phyloP scores from a whole-genome alignment of 768 basidiomycete species.

The Clitopilus passeckerianus region DNA sequence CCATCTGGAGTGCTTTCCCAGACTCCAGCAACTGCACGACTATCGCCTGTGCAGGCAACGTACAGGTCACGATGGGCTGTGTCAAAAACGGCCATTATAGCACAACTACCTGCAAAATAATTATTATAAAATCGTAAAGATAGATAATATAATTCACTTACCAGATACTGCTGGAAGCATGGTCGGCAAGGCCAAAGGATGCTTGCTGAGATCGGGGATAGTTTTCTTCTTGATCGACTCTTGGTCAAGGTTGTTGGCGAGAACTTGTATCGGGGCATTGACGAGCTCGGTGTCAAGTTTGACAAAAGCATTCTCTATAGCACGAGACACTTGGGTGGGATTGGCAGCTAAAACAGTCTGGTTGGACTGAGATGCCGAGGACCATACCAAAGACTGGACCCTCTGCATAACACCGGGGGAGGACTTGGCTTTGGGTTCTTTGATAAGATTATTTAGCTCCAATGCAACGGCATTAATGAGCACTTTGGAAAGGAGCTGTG shows the following conservation, averaged over 20 bases:
- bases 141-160: slow-evolving; percentile 15
- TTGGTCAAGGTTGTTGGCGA: slow-evolving; percentile 53
- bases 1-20: slow-evolving; percentile 70
- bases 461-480: slow-evolving; percentile 82
- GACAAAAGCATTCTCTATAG: slow-evolving; percentile 74
- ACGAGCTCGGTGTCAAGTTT: slow-evolving; percentile 84
- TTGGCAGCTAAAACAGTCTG: slow-evolving; percentile 27
- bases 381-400: slow-evolving; percentile 34
- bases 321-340: slow-evolving; percentile 51
- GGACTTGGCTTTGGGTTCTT: slow-evolving; percentile 24
- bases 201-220: slow-evolving; percentile 62
- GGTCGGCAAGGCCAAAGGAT: slow-evolving; percentile 64
- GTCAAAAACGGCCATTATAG: slow-evolving; percentile 84
- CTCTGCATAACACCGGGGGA: slow-evolving; percentile 27
- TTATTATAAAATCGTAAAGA: slow-evolving; percentile 9
- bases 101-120: slow-evolving; percentile 72
- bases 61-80: slow-evolving; percentile 79
- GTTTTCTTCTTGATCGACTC: slow-evolving; percentile 43
- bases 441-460: slow-evolving; percentile 58
- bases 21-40: slow-evolving; percentile 91
- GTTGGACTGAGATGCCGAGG: slow-evolving; percentile 19
- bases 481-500: slow-evolving; percentile 73
- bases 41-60: slow-evolving; percentile 90
- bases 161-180: slow-evolving; percentile 84
- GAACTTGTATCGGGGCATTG: slow-evolving; percentile 68